Base-by-base conservation (phyloP, 345 rosid genomes). In the Lepidium didymum region DNA sequence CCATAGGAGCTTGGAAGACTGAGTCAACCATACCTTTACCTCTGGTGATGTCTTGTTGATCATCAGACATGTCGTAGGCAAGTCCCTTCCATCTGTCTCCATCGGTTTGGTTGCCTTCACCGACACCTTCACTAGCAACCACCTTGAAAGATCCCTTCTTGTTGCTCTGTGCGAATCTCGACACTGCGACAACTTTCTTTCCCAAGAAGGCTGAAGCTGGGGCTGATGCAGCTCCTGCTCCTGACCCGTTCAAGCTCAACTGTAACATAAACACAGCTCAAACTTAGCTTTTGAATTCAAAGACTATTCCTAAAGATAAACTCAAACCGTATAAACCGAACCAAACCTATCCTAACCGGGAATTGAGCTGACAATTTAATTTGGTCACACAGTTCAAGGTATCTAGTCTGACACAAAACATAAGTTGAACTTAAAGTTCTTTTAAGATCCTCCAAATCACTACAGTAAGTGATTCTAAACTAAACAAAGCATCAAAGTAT, bases 31-130 rank as follows among this genome's bases (percentile, higher is more conserved):
- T 16, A 67, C 96, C 97, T 73, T 94, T 91, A 19, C 97, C 99
- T 64, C 97, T 78, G 68, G 93, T 78, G 59, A 94, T 94, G 80
- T 94, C 99, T 77, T 94, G 99, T 55, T 94, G 99, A 74, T 94
- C 97, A 64, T 94, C 97, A 0, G 97, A 94, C 0, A 3, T 41
- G 80, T 94, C 99, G 37, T 38, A 76, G 11, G 66, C 90, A 40
- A 94, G 95, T 3, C 92, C 92, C 15, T 10, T 58, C 99, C 99
- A 94, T 70, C 56, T 81, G 86, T 94, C 99, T 80, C 77, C 75
- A 0, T 67, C 29, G 16, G 86, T 86, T 73, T 92, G 96, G 81
- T 83, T 81, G 27, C 63, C 33, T 61, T 90, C 99, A 27, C 31
- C 31, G 6, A 27, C 6, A 27, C 31, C 2, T 87, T 81, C 8